A percentile compares a stretch with the other conserved stretches of the same genome.
These are phyloP conservation scores for Trypanosoma cruzi DNA, from an alignment of 208 protist genomes.

Conservation along the genomic window DNA sequence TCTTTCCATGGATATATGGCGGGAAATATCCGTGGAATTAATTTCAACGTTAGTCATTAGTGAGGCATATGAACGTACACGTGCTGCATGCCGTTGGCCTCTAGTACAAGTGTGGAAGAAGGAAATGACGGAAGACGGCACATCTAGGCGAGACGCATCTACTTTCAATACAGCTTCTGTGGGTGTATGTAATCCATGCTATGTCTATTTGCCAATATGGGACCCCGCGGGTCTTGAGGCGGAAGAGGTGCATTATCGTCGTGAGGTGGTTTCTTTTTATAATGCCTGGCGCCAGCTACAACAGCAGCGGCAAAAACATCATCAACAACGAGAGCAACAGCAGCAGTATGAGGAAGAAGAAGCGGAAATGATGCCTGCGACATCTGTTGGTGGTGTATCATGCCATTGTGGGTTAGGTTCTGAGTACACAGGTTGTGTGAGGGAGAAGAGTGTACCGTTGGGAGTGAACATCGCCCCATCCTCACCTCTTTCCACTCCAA, in stretches of 20 bases:
- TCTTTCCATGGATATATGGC: background rate
- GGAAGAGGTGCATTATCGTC: conserved; percentile 10
- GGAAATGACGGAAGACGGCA: background rate
- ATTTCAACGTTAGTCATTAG: conserved; percentile 2
- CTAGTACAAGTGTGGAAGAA: background rate
- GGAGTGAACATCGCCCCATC: no score
- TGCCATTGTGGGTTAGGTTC: background rate
- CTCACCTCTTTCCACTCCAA: no score
- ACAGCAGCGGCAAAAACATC: background rate
- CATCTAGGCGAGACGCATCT: background rate
- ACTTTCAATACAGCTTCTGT: background rate
- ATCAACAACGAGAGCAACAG: background rate
- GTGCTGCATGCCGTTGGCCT: conserved; percentile 5
- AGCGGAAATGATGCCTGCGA: background rate
- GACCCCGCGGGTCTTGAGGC: conserved; percentile 1
- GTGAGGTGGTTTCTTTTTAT: conserved; percentile 2
- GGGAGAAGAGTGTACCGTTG: background rate
- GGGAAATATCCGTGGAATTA: conserved; percentile 19
- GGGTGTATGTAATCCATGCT: conserved; percentile 7
- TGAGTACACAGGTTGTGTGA: background rate
- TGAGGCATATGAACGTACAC: conserved; percentile 22
- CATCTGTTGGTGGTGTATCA: background rate
- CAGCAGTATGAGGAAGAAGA: background rate
- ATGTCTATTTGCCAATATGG: conserved; percentile 15
- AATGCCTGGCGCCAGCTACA: conserved; percentile 8